Evolutionary conservation across 2,329 filamentous ascomycete species (phyloP), one percentile per base, ranked within the genome.

Genomic region (Colletotrichum lupini): DNA sequence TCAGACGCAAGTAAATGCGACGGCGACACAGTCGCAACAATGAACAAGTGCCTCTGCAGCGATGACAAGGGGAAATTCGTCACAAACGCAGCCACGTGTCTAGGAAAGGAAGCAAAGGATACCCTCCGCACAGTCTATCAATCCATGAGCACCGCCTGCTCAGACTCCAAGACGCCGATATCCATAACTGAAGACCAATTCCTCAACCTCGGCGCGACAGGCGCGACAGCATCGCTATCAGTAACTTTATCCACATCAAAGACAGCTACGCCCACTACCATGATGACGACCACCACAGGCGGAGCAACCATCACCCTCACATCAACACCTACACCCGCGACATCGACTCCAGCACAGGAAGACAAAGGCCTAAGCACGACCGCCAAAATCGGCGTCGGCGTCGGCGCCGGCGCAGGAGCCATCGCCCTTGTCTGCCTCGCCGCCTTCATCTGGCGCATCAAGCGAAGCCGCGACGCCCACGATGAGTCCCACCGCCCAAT

Each of bases 21-120:
- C 5, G 84, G 84, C 22, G 76, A 77, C 24, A 83, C 82, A 0
- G 80, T 82, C 3, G 57, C 76, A 0, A 79, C 82, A 35, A 80
- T 88, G 74, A 89, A 90, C 75, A 65, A 77, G 2, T 90, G 88
- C 66, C 81, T 89, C 2, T 90, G 88, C 77, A 77, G 78, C 74
- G 88, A 89, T 74, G 80, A 82, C 37, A 68, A 58, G 37, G 85
- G 85, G 67, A 80, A 84, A 75, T 90, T 89, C 77, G 80, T 89
- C 73, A 85, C 83, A 24, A 82, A 82, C 42, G 77, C 86, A 2
- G 88, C 87, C 3, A 75, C 74, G 14, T 90, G 88, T 74, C 77
- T 90, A 14, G 86, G 84, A 8, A 71, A 76, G 19, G 46, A 77
- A 3, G 82, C 81, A 55, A 76, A 78, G 0, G 75, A 26, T 26